A percentile compares a stretch with the other conserved stretches of the same genome.
Evolutionary conservation across 345 rosid genomes (phyloP).

Genomic region (Sisymbrium altissimum): DNA sequence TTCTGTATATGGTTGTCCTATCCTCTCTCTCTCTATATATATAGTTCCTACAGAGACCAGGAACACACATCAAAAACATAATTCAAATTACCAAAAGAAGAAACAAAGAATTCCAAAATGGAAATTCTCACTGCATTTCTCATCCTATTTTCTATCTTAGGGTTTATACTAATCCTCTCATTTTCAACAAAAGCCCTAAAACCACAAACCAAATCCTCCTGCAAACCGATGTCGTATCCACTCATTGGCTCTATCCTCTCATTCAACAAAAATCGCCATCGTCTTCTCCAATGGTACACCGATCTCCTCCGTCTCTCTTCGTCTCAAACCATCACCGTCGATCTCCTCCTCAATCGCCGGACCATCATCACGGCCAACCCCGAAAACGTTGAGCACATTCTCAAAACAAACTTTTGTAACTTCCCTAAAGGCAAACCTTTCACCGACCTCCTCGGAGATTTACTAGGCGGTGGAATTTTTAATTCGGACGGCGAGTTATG

Average conservation of each 20-base stretch:
- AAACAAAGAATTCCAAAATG: conserved; percentile 8
- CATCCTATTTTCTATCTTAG: neutral
- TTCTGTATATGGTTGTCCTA: neutral
- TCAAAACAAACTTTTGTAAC: conserved; percentile 58
- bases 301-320: conserved; percentile 56
- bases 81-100: neutral
- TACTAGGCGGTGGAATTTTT: conserved; percentile 80
- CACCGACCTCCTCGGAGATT: conserved; percentile 68
- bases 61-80: neutral
- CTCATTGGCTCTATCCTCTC: conserved; percentile 63
- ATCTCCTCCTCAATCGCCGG: conserved; percentile 53
- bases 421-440: conserved; percentile 87
- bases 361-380: conserved; percentile 70
- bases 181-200: conserved; percentile 15
- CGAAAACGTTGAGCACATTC: conserved; percentile 62
- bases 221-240: conserved; percentile 52
- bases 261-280: conserved; percentile 56
- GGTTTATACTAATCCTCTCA: neutral
- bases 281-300: conserved; percentile 77
- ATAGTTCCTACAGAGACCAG: neutral
- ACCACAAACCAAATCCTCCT: neutral
- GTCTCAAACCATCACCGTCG: conserved; percentile 47
- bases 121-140: conserved; percentile 5
- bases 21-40: neutral
- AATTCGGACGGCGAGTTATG: conserved; percentile 79